Evolutionary conservation across 2,329 filamentous ascomycete species (phyloP).

Genomic region (Colletotrichum chrysophilum): DNA sequence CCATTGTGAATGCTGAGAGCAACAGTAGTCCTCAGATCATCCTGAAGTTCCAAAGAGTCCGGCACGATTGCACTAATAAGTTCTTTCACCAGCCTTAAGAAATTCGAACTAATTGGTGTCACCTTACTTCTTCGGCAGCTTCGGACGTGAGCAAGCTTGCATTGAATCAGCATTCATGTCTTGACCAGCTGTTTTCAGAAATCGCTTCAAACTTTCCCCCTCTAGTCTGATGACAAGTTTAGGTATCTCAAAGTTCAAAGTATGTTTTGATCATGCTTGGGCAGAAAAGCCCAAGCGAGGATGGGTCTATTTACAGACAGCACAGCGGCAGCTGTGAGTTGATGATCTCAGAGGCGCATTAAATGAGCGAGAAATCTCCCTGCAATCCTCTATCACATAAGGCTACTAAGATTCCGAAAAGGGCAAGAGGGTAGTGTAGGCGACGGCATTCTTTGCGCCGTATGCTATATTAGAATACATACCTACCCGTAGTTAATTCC

Average conservation of each 20-base stretch:
- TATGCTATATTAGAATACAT: neutral
- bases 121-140: neutral
- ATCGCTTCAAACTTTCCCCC: neutral
- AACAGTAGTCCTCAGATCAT: neutral
- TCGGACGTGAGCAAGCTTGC: neutral
- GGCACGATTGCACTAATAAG: neutral
- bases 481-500: neutral
- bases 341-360: neutral
- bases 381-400: neutral
- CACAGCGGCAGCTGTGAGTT: neutral
- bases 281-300: neutral
- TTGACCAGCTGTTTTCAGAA: neutral
- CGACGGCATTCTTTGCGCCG: neutral
- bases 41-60: neutral
- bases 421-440: accelerated
- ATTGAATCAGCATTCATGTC: neutral
- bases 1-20: neutral
- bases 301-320: neutral
- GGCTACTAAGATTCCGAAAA: neutral
- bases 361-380: neutral
- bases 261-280: neutral
- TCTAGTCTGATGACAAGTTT: neutral
- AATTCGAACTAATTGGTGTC: neutral
- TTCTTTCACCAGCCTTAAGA: neutral
- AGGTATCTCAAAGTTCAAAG: neutral